A percentile compares a stretch with the other conserved stretches of the same genome.
phyloP scores from a whole-genome alignment of 306 rosid species.

The Dryas drummondii region DNA sequence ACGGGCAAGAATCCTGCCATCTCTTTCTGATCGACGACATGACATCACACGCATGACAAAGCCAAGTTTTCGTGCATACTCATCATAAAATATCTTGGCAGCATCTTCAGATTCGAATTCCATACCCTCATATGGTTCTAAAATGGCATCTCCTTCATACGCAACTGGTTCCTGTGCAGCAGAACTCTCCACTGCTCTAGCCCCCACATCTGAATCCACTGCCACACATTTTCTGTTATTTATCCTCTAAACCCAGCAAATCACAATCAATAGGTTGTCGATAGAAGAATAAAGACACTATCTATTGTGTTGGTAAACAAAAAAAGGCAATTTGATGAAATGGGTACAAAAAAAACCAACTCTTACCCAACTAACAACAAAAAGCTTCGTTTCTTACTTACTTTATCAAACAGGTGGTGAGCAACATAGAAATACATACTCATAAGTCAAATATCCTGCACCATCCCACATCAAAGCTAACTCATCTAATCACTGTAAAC shows the following conservation, averaged over 20 bases:
- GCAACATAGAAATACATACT: not conserved
- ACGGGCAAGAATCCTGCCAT: slow-evolving; percentile 94
- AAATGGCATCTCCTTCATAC: slow-evolving; percentile 45
- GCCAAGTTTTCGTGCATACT: slow-evolving; percentile 75
- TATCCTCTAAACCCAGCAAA: slow-evolving; percentile 20
- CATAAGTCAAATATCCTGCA: not conserved
- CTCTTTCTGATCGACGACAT: slow-evolving; percentile 93
- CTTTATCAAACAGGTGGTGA: slow-evolving; percentile 22
- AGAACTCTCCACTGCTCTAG: slow-evolving; percentile 46
- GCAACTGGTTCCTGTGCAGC: slow-evolving; percentile 35
- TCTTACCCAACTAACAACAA: not conserved
- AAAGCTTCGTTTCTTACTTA: not conserved
- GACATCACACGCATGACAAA: slow-evolving; percentile 99
- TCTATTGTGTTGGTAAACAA: not conserved
- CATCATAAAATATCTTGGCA: slow-evolving; percentile 91
- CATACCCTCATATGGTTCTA: slow-evolving; percentile 85
- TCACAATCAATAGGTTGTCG: slow-evolving; percentile 12
- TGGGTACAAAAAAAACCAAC: not conserved
- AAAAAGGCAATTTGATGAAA: not conserved
- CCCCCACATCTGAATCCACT: slow-evolving; percentile 65
- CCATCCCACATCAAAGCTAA: not conserved
- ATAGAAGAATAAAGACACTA: not conserved
- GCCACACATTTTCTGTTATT: slow-evolving; percentile 33
- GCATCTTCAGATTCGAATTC: slow-evolving; percentile 94
- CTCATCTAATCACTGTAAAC: not conserved